A percentile compares a stretch with the other conserved stretches of the same genome.
phyloP scores from a whole-genome alignment of 768 basidiomycete genomes.

The Guyanaporus albipodus region DNA sequence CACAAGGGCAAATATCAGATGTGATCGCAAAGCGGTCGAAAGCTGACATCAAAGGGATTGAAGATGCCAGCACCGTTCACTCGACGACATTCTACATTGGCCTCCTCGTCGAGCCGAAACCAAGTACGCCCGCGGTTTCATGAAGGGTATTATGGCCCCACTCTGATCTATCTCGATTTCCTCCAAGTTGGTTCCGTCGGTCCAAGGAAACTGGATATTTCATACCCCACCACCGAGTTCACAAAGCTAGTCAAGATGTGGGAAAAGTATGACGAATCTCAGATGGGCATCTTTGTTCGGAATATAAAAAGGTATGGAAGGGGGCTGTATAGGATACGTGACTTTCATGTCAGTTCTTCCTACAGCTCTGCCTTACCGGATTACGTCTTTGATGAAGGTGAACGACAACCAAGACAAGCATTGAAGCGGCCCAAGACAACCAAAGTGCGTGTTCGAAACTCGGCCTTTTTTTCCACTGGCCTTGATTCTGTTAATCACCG shows the following conservation, averaged over 20 bases:
- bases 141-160: slow-evolving; percentile 7
- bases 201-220: slow-evolving; percentile 87
- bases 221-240: slow-evolving; percentile 95
- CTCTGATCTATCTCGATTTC: slow-evolving; percentile 17
- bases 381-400: slow-evolving; percentile 76
- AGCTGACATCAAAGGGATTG: slow-evolving; percentile 73
- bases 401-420: slow-evolving; percentile 65
- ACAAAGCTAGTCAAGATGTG: slow-evolving; percentile 90
- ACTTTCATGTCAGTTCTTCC: slow-evolving; percentile 22
- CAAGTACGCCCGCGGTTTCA: slow-evolving; percentile 52
- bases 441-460: slow-evolving; percentile 42
- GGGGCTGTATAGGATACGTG: slow-evolving; percentile 4
- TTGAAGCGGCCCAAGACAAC: slow-evolving; percentile 70
- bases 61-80: slow-evolving; percentile 74
- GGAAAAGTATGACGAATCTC: slow-evolving; percentile 89
- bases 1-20: slow-evolving; percentile 81
- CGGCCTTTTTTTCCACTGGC: slow-evolving; percentile 12
- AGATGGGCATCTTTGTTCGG: slow-evolving; percentile 92
- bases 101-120: slow-evolving; percentile 85
- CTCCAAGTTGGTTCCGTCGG: slow-evolving; percentile 67
- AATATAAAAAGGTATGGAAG: slow-evolving; percentile 79
- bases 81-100: slow-evolving; percentile 99
- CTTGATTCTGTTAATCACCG: slow-evolving; percentile 12
- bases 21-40: slow-evolving; percentile 67
- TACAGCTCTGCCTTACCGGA: slow-evolving; percentile 72